phyloP scores from a whole-genome alignment of 2,329 filamentous ascomycete species.

The Ceratocystis albifundus region DNA sequence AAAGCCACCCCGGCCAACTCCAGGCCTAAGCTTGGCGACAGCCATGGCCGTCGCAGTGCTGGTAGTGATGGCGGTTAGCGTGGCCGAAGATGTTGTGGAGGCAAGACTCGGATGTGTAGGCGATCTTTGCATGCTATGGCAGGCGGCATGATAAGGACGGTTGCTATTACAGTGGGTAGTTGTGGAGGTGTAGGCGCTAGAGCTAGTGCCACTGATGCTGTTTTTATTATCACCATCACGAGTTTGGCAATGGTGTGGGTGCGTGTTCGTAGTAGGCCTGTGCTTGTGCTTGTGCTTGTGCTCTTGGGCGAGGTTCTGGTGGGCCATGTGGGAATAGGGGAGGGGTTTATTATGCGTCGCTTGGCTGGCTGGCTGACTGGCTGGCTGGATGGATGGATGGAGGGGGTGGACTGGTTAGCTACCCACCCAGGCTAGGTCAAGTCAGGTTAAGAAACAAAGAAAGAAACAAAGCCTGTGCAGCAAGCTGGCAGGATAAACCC shows the following conservation, averaged over 20 bases:
- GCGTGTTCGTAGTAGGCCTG: not conserved
- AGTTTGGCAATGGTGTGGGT: not conserved
- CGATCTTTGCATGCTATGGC: conserved; percentile 4
- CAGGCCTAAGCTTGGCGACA: not conserved
- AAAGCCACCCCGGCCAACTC: not conserved
- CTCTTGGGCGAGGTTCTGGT: not conserved
- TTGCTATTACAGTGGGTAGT: not conserved
- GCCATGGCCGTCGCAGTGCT: not conserved
- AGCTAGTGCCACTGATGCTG: not conserved
- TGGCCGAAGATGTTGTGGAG: not conserved
- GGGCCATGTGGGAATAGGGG: not conserved
- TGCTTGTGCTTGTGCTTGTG: no score
- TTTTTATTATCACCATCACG: conserved; percentile 1
- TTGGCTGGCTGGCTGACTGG: no score
- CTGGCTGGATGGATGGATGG: no score
- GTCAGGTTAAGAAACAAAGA: not conserved
- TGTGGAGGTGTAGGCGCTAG: no score
- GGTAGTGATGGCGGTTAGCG: not conserved
- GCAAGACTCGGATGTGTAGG: not conserved
- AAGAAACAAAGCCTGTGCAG: conserved; percentile 8
- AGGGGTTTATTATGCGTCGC: not conserved
- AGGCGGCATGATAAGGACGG: not conserved
- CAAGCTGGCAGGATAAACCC: not conserved
- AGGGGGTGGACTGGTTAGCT: no score
- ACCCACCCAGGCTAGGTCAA: no score